phyloP scores from a whole-genome alignment of 805 yeast species.

The Metschnikowia orientalis region DNA sequence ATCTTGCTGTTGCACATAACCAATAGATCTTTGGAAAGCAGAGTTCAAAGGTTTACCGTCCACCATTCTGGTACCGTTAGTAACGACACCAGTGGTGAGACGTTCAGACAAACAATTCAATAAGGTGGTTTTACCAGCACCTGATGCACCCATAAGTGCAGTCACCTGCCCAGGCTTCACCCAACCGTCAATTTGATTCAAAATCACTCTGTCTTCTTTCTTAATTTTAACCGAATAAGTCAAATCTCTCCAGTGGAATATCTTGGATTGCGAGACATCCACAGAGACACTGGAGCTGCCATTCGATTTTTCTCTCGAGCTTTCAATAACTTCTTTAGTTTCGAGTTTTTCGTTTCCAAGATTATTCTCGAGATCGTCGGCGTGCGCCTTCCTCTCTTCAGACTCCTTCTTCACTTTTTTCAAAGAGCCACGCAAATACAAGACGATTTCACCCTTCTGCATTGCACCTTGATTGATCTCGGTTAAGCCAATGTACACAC shows the following conservation, averaged over 20 bases:
- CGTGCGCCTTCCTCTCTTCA: slow-evolving; percentile 18
- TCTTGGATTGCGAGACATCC: slow-evolving; percentile 13
- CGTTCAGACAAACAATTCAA: slow-evolving; percentile 70
- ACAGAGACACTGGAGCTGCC: slow-evolving; percentile 12
- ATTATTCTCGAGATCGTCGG: slow-evolving; percentile 35
- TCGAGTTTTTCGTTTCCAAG: slow-evolving; percentile 27
- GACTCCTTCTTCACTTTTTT: slow-evolving; percentile 39
- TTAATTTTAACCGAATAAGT: slow-evolving; percentile 36
- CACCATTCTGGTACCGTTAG: slow-evolving; percentile 58
- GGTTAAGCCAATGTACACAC: slow-evolving; percentile 30
- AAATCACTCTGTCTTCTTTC: slow-evolving; percentile 34
- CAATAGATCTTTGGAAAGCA: slow-evolving; percentile 73
- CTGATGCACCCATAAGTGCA: slow-evolving; percentile 82
- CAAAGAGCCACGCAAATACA: slow-evolving; percentile 36
- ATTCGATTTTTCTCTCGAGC: slow-evolving; percentile 17
- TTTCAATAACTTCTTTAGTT: slow-evolving; percentile 27
- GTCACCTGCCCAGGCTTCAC: slow-evolving; percentile 79
- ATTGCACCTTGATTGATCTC: slow-evolving; percentile 45
- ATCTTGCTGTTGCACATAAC: slow-evolving; percentile 81
- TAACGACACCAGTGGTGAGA: slow-evolving; percentile 63
- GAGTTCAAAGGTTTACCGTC: slow-evolving; percentile 61
- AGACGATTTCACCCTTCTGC: slow-evolving; percentile 40
- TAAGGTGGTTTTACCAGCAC: slow-evolving; percentile 82
- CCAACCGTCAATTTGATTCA: slow-evolving; percentile 52
- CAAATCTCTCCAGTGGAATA: slow-evolving; percentile 38